phyloP scores from a whole-genome alignment of 1,284 basidiomycete species.

The Ustilago shanxiensis region DNA sequence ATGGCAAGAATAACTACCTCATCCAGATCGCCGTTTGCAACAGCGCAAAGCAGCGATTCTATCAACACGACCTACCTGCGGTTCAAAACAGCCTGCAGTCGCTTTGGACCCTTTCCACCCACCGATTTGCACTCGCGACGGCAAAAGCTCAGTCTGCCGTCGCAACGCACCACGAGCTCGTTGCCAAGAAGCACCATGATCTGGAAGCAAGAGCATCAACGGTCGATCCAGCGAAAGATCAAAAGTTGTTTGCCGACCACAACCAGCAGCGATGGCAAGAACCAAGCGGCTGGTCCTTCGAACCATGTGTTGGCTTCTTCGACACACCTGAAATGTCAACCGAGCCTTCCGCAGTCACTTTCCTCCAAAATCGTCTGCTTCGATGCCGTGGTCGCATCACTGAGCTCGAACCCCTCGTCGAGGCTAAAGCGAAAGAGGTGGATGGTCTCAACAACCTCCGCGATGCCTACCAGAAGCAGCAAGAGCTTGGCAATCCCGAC shows the following conservation, averaged over 20 bases:
- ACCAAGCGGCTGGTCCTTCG: constrained; percentile 50
- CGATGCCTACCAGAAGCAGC: constrained; percentile 47
- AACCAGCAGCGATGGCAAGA: constrained; percentile 55
- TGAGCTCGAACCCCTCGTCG: constrained; percentile 45
- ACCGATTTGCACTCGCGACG: constrained; percentile 25
- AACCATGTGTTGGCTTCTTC: constrained; percentile 60
- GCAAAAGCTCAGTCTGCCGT: constrained; percentile 19
- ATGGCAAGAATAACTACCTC: constrained; percentile 58
- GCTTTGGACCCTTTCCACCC: constrained; percentile 51
- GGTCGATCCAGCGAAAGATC: constrained; percentile 40
- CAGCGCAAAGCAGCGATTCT: constrained; percentile 51
- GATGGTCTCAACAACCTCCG: constrained; percentile 51
- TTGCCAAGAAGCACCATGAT: constrained; percentile 26
- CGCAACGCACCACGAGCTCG: constrained; percentile 32
- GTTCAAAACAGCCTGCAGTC: constrained; percentile 48
- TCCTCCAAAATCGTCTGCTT: constrained; percentile 56
- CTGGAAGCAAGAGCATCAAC: constrained; percentile 20
- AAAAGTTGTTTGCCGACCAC: constrained; percentile 46
- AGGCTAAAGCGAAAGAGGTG: constrained; percentile 49
- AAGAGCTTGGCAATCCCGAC: constrained; percentile 50
- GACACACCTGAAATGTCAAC: constrained; percentile 57
- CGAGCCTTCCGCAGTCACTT: constrained; percentile 38
- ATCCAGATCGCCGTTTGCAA: constrained; percentile 53
- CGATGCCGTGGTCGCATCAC: constrained; percentile 35
- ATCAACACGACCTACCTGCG: constrained; percentile 43